Base-by-base conservation (phyloP, 1,284 basidiomycete genomes). In the Trichosporon coremiiforme region DNA sequence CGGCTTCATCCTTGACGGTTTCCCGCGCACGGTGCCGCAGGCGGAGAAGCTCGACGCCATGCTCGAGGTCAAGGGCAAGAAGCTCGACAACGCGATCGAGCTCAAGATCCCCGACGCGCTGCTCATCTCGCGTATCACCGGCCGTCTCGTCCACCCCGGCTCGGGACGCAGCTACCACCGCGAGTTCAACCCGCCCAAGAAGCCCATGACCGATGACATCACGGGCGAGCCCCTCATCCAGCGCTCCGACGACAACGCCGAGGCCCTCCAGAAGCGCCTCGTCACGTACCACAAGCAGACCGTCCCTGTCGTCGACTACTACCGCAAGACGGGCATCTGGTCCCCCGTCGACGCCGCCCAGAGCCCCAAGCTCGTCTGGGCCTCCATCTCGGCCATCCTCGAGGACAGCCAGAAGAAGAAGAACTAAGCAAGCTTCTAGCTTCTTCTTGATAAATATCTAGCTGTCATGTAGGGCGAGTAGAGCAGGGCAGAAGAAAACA, bases 1-100 rank as follows among this genome's bases (percentile, higher is more conserved):
- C 74, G 96, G 96, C 64, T 99, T 99, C 85, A 97, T 99, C 74
- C 88, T 99, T 65, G 96, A 99, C 80, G 96, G 96, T 22, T 99
- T 99, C 89, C 96, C 96, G 41, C 92, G 96, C 65, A 99, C 96
- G 15, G 94, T 98, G 53, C 90, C 92, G n/a, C 97, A 99, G 81
- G 97, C 96, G 6, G 89, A 95, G 85, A 99, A 98, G 85, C 90
- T 99, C 73, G 96, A 98, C 83, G 85, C 86, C 74, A 98, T 99
- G 96, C 89, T 99, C 65, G 80, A 86, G 22, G 83, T 80, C 15
- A 90, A 93, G 80, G 89, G 91, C 77, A 94, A 98, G 86, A 90
- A 90, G 79, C 88, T 99, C 64, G 91, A 98, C 85, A 91, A 90
- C 68, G 95, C 94, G 70, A 89, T 98, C 64, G 91, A 99, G 83